Conservation (phyloP, 2,329 filamentous ascomycete species). For the Anthostomella pinea region DNA sequence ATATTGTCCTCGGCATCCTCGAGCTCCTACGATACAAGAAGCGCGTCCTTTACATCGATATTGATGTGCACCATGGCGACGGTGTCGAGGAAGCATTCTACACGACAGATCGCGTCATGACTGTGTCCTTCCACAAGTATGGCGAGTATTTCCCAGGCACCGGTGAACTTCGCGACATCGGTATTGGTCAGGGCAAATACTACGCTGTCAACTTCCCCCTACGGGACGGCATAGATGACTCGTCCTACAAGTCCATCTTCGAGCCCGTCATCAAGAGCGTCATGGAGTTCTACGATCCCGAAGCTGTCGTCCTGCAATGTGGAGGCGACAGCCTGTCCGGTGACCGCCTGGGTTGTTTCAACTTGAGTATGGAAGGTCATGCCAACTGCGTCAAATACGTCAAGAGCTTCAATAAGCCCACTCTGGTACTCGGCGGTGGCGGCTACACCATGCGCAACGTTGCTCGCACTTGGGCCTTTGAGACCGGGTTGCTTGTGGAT, state of each 20-base stretch:
- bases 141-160: constrained; percentile 95
- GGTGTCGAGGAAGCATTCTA: constrained; percentile 93
- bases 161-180: constrained; percentile 80
- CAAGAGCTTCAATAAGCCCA: constrained; percentile 78
- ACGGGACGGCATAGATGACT: constrained; percentile 87
- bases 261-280: constrained; percentile 84
- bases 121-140: constrained; percentile 93
- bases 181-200: constrained; percentile 82
- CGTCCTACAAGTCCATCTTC: constrained; percentile 87
- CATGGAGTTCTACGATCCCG: constrained; percentile 83
- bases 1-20: constrained; percentile 94
- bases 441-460: constrained; percentile 98
- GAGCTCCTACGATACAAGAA: constrained; percentile 88
- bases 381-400: constrained; percentile 92
- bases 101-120: constrained; percentile 89
- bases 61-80: constrained; percentile 91
- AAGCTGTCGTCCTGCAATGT: constrained; percentile 92
- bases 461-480: constrained; percentile 93
- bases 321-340: constrained; percentile 93
- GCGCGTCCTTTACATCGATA: constrained; percentile 94
- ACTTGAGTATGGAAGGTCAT: constrained; percentile 93
- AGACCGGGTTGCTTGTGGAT: constrained; percentile 86
- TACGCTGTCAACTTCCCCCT: constrained; percentile 91
- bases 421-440: constrained; percentile 90
- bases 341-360: constrained; percentile 93